phyloP scores from a whole-genome alignment of 805 yeast genomes.

The Sugiyamaella lignohabitans region DNA sequence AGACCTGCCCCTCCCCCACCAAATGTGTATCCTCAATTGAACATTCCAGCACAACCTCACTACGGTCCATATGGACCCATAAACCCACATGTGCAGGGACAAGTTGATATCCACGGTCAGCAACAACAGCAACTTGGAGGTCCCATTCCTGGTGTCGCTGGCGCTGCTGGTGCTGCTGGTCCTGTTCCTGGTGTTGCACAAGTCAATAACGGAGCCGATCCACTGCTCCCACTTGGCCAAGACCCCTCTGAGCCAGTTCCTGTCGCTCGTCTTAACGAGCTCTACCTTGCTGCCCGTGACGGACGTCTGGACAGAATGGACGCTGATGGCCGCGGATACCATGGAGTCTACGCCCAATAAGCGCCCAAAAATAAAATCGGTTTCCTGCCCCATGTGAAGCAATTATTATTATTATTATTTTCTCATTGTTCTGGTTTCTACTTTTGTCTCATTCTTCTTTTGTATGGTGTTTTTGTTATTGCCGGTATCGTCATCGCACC shows the following conservation, averaged over 20 bases:
- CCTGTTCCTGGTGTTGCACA: background rate
- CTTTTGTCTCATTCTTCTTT: no score
- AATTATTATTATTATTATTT: background rate
- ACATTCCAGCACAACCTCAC: constrained; percentile 29
- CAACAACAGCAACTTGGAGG: constrained; percentile 4
- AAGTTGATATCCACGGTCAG: constrained; percentile 17
- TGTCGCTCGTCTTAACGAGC: constrained; percentile 43
- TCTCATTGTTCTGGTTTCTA: no score
- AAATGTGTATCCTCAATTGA: constrained; percentile 30
- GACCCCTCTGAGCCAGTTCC: constrained; percentile 35
- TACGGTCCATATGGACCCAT: constrained; percentile 33
- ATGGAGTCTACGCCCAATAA: constrained; percentile 38
- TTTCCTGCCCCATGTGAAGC: background rate
- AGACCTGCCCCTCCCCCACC: constrained; percentile 32
- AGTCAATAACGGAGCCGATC: constrained; percentile 6
- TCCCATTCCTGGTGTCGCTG: constrained; percentile 4
- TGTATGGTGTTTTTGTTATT: no score
- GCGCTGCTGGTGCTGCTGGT: background rate
- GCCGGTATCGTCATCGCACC: no score
- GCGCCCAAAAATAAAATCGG: no score
- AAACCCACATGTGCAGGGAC: constrained; percentile 23
- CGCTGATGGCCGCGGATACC: constrained; percentile 39
- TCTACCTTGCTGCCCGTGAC: constrained; percentile 50
- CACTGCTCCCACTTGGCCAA: constrained; percentile 18
- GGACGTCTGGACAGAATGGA: constrained; percentile 50